Conservation (phyloP, 495 filamentous ascomycete genomes). For the Jackrogersella minutella region DNA sequence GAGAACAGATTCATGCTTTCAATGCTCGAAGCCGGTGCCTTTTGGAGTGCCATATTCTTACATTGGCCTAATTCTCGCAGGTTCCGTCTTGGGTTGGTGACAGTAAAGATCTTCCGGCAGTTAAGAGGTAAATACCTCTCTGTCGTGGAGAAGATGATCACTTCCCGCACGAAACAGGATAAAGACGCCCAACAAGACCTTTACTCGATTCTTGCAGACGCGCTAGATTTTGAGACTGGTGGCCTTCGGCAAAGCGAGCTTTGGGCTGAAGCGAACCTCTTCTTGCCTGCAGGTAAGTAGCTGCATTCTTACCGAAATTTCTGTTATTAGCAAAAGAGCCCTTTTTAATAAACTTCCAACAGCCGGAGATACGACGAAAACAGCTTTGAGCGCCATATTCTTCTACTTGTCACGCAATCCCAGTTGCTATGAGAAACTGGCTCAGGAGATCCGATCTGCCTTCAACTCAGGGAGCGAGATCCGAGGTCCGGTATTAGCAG, state of each 20-base stretch:
- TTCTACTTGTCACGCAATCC: conserved; percentile 1
- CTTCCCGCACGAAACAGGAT: conserved; percentile 17
- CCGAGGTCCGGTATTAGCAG: not conserved
- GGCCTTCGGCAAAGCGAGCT: not conserved
- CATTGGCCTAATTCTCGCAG: conserved; percentile 13
- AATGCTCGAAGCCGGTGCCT: not conserved
- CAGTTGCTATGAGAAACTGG: not conserved
- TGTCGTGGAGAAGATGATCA: conserved; percentile 24
- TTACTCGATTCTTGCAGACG: not conserved
- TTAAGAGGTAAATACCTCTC: conserved; percentile 11
- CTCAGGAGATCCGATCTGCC: not conserved
- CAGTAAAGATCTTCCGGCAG: not conserved
- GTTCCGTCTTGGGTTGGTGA: not conserved
- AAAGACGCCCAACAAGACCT: not conserved
- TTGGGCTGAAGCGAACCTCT: conserved; percentile 4
- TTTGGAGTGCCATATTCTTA: not conserved
- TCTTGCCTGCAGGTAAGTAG: not conserved
- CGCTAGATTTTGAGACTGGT: not conserved
- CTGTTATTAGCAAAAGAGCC: no score
- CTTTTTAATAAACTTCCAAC: not conserved
- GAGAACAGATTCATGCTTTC: conserved; percentile 11
- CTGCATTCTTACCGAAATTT: no score
- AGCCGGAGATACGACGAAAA: not conserved
- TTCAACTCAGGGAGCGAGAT: not conserved
- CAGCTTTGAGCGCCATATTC: not conserved